A percentile compares a stretch with the other conserved stretches of the same genome.
These are phyloP conservation scores for Alternaria brassicicola DNA, from an alignment of 2,329 filamentous ascomycete genomes.

Conservation along the genomic window DNA sequence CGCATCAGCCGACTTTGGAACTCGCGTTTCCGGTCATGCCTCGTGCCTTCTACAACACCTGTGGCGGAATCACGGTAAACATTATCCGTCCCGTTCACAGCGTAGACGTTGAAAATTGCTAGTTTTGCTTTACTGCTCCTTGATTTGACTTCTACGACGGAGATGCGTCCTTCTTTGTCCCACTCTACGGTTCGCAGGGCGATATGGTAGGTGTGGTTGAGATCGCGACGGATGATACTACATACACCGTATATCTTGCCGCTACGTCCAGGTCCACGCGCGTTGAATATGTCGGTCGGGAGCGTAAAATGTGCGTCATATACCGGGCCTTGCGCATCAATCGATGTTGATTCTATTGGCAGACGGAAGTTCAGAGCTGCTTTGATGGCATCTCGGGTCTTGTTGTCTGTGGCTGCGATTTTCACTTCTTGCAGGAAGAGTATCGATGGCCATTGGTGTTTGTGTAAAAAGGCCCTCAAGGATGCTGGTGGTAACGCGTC, in stretches of 20 bases:
- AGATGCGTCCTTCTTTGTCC: conserved; percentile 60
- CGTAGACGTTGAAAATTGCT: conserved; percentile 60
- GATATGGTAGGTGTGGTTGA: conserved; percentile 23
- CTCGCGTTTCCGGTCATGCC: conserved; percentile 59
- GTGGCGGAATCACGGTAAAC: conserved; percentile 54
- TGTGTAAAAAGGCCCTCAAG: conserved; percentile 52
- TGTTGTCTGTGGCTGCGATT: conserved; percentile 49
- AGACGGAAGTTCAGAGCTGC: conserved; percentile 41
- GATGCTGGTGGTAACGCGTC: conserved; percentile 27
- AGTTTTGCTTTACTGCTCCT: conserved; percentile 34
- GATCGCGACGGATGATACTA: conserved; percentile 56
- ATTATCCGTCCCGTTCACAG: conserved; percentile 59
- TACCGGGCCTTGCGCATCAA: conserved; percentile 31
- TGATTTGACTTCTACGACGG: conserved; percentile 51
- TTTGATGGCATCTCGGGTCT: conserved; percentile 50
- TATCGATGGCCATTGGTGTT: conserved; percentile 54
- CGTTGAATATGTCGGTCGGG: conserved; percentile 58
- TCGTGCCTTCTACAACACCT: conserved; percentile 52
- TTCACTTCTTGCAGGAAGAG: conserved; percentile 60
- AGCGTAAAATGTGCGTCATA: conserved; percentile 57
- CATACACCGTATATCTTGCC: conserved; percentile 61
- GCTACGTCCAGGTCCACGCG: conserved; percentile 51
- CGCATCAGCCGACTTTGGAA: conserved; percentile 56
- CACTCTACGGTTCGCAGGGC: conserved; percentile 52
- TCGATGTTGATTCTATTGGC: not conserved